Evolutionary conservation across 1,284 basidiomycete genomes (phyloP).

Genomic region (Cryptococcus jaspeensis): DNA sequence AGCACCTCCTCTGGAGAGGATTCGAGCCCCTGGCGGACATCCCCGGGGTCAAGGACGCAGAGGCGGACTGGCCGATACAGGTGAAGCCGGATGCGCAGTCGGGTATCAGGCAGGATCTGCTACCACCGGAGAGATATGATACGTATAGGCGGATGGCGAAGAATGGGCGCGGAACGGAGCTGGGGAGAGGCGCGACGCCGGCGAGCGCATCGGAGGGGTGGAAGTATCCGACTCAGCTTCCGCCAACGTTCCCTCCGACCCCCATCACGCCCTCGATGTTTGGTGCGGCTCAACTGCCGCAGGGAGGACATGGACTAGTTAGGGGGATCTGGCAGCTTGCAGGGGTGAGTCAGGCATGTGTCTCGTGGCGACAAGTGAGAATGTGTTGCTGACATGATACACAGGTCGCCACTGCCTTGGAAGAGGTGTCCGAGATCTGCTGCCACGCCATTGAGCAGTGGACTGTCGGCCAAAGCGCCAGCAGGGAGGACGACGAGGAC

Average conservation of each 20-base stretch:
- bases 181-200: neutral
- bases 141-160: neutral
- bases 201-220: too few species aligned
- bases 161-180: neutral
- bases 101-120: constrained; percentile 59
- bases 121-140: constrained; percentile 14
- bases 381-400: neutral
- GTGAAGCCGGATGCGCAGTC: constrained; percentile 63
- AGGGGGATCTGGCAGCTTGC: constrained; percentile 16
- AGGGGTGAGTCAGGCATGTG: constrained; percentile 11
- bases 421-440: constrained; percentile 11
- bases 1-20: constrained; percentile 59
- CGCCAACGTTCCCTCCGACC: constrained; percentile 3
- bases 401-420: constrained; percentile 13
- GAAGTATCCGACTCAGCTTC: neutral
- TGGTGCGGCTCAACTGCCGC: neutral
- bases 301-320: neutral
- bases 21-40: constrained; percentile 62
- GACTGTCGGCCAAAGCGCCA: neutral
- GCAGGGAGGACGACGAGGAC: constrained; percentile 34
- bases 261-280: constrained; percentile 1
- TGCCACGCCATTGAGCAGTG: constrained; percentile 4
- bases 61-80: constrained; percentile 59
- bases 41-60: constrained; percentile 21
- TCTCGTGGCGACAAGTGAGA: neutral